These are phyloP conservation scores for Middelhovenomyces tepae DNA, from an alignment of 805 yeast genomes.

Conservation along the genomic window DNA sequence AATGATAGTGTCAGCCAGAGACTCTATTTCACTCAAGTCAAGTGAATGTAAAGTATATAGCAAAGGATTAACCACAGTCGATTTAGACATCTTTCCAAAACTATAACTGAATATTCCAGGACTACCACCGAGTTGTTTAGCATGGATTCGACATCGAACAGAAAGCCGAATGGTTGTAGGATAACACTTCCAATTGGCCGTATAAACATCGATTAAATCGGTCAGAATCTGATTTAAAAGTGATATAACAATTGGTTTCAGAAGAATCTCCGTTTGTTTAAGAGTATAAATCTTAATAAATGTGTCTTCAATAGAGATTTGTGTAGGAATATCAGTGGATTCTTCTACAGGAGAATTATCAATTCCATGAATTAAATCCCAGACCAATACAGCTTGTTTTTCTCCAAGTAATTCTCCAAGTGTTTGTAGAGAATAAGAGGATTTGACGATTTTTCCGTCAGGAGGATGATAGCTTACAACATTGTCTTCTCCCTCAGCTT, in stretches of 20 bases:
- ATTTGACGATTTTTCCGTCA: neutral
- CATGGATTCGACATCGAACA: neutral
- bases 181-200: conserved; percentile 15
- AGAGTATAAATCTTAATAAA: conserved; percentile 9
- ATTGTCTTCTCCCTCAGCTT: neutral
- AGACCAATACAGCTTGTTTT: conserved; percentile 4
- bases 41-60: too few species aligned
- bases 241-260: conserved; percentile 13
- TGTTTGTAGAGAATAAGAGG: conserved; percentile 1
- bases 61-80: neutral
- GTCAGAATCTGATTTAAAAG: conserved; percentile 17
- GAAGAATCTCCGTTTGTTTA: conserved; percentile 5
- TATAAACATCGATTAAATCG: conserved; percentile 18
- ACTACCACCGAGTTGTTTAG: neutral
- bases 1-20: neutral
- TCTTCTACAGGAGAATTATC: conserved; percentile 12
- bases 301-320: conserved; percentile 25
- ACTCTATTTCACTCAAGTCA: too few species aligned
- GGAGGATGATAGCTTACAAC: conserved; percentile 1
- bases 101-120: neutral
- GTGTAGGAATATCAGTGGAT: conserved; percentile 16
- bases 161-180: conserved; percentile 16
- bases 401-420: neutral
- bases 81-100: neutral
- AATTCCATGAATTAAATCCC: conserved; percentile 14